These are phyloP conservation scores for Tricholomella constricta DNA, from an alignment of 768 basidiomycete species.

Conservation along the genomic window DNA sequence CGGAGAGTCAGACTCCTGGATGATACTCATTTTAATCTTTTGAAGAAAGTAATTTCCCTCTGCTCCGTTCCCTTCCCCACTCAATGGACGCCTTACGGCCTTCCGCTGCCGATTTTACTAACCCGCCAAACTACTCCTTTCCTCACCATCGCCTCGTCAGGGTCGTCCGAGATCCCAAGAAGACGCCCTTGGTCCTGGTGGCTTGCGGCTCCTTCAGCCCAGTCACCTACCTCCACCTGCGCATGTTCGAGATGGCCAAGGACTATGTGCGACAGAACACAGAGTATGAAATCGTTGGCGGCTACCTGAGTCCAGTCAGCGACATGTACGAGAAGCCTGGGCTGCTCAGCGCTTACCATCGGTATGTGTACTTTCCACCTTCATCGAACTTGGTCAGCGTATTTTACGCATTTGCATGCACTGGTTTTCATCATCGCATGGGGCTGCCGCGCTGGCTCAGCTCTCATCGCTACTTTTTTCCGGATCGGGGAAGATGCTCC, in stretches of 20 bases:
- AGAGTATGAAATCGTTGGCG: conserved; percentile 90
- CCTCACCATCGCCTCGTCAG: conserved; percentile 63
- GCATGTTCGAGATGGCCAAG: conserved; percentile 99
- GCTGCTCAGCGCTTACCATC: conserved; percentile 81
- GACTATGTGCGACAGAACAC: conserved; percentile 94
- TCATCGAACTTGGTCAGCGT: background rate
- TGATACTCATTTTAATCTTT: conserved; percentile 6
- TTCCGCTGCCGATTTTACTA: conserved; percentile 52
- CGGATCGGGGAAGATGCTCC: conserved; percentile 8
- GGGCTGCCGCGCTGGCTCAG: background rate
- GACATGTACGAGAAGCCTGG: conserved; percentile 98
- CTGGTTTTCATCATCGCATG: background rate
- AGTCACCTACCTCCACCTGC: conserved; percentile 94
- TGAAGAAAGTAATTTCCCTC: conserved; percentile 9
- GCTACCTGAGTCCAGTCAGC: conserved; percentile 95
- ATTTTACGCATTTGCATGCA: conserved; percentile 1
- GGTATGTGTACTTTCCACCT: conserved; percentile 57
- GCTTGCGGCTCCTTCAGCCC: conserved; percentile 99
- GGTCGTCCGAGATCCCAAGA: conserved; percentile 58
- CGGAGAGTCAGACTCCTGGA: background rate
- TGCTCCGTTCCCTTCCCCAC: conserved; percentile 12
- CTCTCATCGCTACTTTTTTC: background rate
- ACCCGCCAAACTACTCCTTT: conserved; percentile 69
- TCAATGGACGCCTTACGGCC: conserved; percentile 27
- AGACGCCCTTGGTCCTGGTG: conserved; percentile 90